phyloP scores from a whole-genome alignment of 2,329 filamentous ascomycete genomes.

The Sporothrix globosa region DNA sequence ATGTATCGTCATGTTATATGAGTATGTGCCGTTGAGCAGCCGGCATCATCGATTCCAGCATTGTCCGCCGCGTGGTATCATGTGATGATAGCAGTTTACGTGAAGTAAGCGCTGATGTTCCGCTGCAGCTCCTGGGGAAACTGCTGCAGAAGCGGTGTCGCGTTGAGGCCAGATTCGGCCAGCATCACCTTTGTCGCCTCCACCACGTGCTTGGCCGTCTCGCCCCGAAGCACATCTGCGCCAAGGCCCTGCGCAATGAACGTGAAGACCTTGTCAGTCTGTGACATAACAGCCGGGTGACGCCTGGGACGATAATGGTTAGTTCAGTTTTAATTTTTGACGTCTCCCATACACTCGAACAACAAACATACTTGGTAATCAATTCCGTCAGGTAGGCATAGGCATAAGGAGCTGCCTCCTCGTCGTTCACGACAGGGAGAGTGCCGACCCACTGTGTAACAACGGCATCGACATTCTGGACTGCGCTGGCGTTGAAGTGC shows the following conservation, averaged over 20 bases:
- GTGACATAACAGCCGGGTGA: slow-evolving; percentile 77
- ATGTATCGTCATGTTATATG: slow-evolving; percentile 29
- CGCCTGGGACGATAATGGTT: slow-evolving; percentile 60
- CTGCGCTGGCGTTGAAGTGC: slow-evolving; percentile 79
- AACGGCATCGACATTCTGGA: slow-evolving; percentile 75
- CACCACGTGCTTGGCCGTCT: slow-evolving; percentile 77
- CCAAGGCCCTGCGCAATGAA: slow-evolving; percentile 88
- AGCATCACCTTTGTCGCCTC: slow-evolving; percentile 77
- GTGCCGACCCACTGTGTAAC: slow-evolving; percentile 88
- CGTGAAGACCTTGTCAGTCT: slow-evolving; percentile 80
- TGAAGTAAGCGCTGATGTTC: slow-evolving; percentile 76
- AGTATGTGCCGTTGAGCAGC: neutral
- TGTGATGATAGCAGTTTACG: slow-evolving; percentile 27
- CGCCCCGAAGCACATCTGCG: slow-evolving; percentile 83
- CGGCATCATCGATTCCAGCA: neutral
- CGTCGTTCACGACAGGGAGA: slow-evolving; percentile 88
- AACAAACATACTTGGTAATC: slow-evolving; percentile 81
- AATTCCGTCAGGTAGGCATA: slow-evolving; percentile 90
- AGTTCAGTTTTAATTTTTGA: neutral
- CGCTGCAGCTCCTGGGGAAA: slow-evolving; percentile 81
- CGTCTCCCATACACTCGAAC: too few relatives aligned
- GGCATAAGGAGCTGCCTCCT: slow-evolving; percentile 94
- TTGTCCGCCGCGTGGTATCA: slow-evolving; percentile 13
- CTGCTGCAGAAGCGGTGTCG: slow-evolving; percentile 72
- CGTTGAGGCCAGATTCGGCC: slow-evolving; percentile 71